Conservation (phyloP, 257 asterid genomes). For the Scutellaria baicalensis region DNA sequence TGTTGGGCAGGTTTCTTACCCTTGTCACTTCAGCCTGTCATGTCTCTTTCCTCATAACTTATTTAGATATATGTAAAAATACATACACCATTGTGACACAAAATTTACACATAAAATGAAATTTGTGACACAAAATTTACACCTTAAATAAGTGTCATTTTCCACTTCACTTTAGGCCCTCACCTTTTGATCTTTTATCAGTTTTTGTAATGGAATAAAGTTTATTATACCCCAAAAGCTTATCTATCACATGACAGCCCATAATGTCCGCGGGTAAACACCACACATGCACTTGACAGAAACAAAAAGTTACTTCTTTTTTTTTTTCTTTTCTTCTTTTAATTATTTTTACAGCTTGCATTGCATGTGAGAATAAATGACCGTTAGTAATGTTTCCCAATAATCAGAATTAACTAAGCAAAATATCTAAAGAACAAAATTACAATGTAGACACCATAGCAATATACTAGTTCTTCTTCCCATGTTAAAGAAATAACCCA, state of each 20-base stretch:
- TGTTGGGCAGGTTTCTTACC: too few relatives aligned
- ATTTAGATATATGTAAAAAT: too few relatives aligned
- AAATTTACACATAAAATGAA: too few relatives aligned
- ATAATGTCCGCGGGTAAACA: conserved; percentile 26
- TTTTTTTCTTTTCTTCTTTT: background rate
- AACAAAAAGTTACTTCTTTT: conserved; percentile 3
- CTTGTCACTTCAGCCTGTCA: too few relatives aligned
- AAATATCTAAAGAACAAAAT: background rate
- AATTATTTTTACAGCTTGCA: conserved; percentile 33
- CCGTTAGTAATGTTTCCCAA: conserved; percentile 25
- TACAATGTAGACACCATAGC: background rate
- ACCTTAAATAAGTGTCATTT: background rate
- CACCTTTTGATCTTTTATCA: background rate
- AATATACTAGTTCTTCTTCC: background rate
- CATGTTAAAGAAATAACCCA: background rate
- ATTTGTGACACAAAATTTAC: too few relatives aligned
- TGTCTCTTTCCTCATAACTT: too few relatives aligned
- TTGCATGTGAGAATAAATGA: conserved; percentile 24
- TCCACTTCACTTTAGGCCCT: background rate
- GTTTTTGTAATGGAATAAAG: conserved; percentile 2
- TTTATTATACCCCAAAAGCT: conserved; percentile 3
- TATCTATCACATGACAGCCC: conserved; percentile 30
- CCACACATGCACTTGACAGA: conserved; percentile 35
- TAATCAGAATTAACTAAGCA: conserved; percentile 11
- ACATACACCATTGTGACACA: too few relatives aligned